These are phyloP conservation scores for Phaseolus lunatus DNA, from an alignment of 306 rosid genomes.

Conservation along the genomic window DNA sequence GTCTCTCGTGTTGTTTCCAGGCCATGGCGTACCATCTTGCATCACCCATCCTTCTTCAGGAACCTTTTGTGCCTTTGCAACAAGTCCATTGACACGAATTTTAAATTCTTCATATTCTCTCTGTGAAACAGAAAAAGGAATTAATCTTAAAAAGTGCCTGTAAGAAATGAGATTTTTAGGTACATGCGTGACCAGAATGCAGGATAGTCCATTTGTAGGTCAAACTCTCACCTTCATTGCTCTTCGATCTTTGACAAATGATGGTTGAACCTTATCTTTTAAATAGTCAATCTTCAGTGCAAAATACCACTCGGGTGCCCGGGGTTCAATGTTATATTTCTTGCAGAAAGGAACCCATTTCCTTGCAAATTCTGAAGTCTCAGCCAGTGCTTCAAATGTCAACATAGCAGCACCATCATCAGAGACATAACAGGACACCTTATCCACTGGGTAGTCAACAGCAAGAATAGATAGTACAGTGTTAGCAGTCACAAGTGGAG, in stretches of 20 bases:
- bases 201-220: conserved; percentile 13
- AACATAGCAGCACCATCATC: conserved; percentile 97
- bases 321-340: conserved; percentile 79
- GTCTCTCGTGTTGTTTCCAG: conserved; percentile 93
- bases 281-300: conserved; percentile 85
- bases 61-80: conserved; percentile 76
- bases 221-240: conserved; percentile 78
- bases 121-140: conserved; percentile 50
- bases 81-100: conserved; percentile 79
- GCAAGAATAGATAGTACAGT: conserved; percentile 90
- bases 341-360: conserved; percentile 92
- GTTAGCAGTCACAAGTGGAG: conserved; percentile 93
- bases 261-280: conserved; percentile 89
- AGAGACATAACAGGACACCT: conserved; percentile 92
- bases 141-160: conserved; percentile 20
- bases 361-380: conserved; percentile 86
- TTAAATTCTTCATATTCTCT: conserved; percentile 94
- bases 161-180: neutral
- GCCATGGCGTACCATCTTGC: conserved; percentile 99
- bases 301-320: conserved; percentile 96
- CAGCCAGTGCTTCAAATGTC: conserved; percentile 86
- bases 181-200: neutral
- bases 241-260: conserved; percentile 90
- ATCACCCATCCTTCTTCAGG: conserved; percentile 96
- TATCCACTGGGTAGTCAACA: conserved; percentile 91